Evolutionary conservation across 176 grass and related monocot species (phyloP).

Genomic region (Triticum turgidum): DNA sequence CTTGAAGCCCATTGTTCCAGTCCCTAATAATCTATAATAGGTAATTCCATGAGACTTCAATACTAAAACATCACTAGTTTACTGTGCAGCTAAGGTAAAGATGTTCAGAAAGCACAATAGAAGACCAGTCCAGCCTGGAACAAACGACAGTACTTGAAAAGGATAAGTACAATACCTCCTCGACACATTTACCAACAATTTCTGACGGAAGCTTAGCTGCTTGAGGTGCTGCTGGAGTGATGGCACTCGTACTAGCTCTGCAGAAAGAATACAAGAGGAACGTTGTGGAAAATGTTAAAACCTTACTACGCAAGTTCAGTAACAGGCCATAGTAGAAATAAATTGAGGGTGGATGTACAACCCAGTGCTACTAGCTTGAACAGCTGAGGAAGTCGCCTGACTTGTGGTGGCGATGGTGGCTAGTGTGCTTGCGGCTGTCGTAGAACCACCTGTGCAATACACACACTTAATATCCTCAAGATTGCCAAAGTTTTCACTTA

Average conservation of each 20-base stretch:
- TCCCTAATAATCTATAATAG: slow-evolving; percentile 90
- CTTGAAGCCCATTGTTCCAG: slow-evolving; percentile 98
- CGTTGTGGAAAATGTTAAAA: slow-evolving; percentile 23
- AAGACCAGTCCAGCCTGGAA: slow-evolving; percentile 4
- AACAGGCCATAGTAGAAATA: slow-evolving; percentile 19
- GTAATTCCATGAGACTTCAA: neutral
- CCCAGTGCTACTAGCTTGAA: slow-evolving; percentile 75
- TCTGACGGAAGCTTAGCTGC: slow-evolving; percentile 87
- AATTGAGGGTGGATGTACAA: slow-evolving; percentile 44
- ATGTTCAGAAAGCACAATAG: slow-evolving; percentile 1
- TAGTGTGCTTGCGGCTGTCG: slow-evolving; percentile 47
- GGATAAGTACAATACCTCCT: slow-evolving; percentile 57
- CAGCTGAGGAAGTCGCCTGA: slow-evolving; percentile 55
- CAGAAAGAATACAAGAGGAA: slow-evolving; percentile 14
- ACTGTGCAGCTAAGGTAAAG: neutral
- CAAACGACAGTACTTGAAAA: neutral
- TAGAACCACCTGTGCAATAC: slow-evolving; percentile 50
- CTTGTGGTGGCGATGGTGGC: slow-evolving; percentile 46
- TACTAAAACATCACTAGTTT: neutral
- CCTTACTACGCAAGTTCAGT: neutral
- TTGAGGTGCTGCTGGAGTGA: slow-evolving; percentile 53
- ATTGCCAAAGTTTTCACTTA: slow-evolving; percentile 4
- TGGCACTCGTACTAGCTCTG: slow-evolving; percentile 54
- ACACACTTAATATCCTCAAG: neutral
- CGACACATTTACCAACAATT: slow-evolving; percentile 90